phyloP scores from a whole-genome alignment of 1,284 basidiomycete genomes.

The Malassezia japonica region DNA sequence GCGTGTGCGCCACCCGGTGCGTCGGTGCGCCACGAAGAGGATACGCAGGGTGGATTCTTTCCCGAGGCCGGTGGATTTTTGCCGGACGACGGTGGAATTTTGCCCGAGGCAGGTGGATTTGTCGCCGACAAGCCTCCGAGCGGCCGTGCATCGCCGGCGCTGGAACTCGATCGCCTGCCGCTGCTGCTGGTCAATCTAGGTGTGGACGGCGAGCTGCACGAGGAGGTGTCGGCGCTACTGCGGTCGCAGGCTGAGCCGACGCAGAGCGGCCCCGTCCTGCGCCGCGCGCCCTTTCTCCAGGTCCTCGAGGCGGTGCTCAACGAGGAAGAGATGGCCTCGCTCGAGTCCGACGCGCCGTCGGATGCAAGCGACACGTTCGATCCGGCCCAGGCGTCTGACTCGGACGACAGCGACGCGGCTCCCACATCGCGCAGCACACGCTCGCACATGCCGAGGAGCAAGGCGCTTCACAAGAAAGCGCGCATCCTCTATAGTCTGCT shows the following conservation, averaged over 20 bases:
- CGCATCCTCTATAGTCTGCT: conserved; percentile 6
- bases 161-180: too few relatives aligned
- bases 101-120: too few relatives aligned
- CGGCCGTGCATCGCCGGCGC: too few relatives aligned
- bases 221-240: conserved; percentile 1
- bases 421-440: too few relatives aligned
- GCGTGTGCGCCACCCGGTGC: not conserved
- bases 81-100: not conserved
- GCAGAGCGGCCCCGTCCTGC: not conserved
- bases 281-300: not conserved
- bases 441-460: not conserved
- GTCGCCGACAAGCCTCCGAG: too few relatives aligned
- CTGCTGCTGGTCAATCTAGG: too few relatives aligned
- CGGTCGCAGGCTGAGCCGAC: not conserved
- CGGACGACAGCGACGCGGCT: too few relatives aligned
- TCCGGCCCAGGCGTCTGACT: not conserved
- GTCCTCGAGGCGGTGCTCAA: conserved; percentile 1
- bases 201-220: not conserved
- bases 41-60: not conserved
- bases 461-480: not conserved
- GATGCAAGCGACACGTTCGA: not conserved
- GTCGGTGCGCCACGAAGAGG: too few relatives aligned
- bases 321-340: too few relatives aligned
- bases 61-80: conserved; percentile 4
- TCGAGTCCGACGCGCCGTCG: not conserved